Percentiles rank a stretch among this genome's conserved stretches.
Evolutionary conservation across 2,329 filamentous ascomycete genomes (phyloP).

Genomic region (Sclerotiophoma versabilis): DNA sequence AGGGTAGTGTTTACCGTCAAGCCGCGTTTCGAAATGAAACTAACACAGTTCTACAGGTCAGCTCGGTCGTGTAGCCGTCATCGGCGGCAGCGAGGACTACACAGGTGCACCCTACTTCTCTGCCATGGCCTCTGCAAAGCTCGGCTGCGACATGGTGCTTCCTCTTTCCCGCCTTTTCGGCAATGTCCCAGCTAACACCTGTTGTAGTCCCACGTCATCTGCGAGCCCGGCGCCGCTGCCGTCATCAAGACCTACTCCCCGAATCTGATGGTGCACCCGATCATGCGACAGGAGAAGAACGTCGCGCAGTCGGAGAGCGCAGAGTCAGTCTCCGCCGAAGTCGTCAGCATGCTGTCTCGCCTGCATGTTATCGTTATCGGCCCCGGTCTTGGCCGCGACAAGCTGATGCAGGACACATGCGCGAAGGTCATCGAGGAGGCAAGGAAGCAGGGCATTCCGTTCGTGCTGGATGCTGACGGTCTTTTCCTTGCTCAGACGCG

Average conservation of each 20-base stretch:
- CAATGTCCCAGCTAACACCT: slow-evolving; percentile 20
- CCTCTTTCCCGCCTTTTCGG: background rate
- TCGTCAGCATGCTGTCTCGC: slow-evolving; percentile 82
- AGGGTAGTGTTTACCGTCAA: slow-evolving; percentile 65
- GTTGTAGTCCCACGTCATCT: slow-evolving; percentile 86
- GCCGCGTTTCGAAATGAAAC: background rate
- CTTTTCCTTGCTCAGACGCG: slow-evolving; percentile 77
- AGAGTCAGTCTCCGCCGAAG: slow-evolving; percentile 69
- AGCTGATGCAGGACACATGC: slow-evolving; percentile 87
- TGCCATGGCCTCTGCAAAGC: slow-evolving; percentile 89
- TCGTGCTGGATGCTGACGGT: slow-evolving; percentile 93
- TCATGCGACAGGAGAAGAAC: slow-evolving; percentile 81
- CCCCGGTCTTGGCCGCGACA: slow-evolving; percentile 88
- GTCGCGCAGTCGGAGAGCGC: slow-evolving; percentile 62
- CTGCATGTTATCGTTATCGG: slow-evolving; percentile 93
- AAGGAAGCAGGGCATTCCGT: slow-evolving; percentile 72
- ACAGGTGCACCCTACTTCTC: slow-evolving; percentile 98
- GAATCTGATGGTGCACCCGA: slow-evolving; percentile 97
- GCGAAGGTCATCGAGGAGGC: slow-evolving; percentile 81
- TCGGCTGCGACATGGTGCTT: slow-evolving; percentile 87
- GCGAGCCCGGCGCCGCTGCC: slow-evolving; percentile 80
- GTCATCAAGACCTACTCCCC: slow-evolving; percentile 99
- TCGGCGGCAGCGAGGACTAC: slow-evolving; percentile 95
- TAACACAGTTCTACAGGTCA: slow-evolving; percentile 68
- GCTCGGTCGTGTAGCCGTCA: slow-evolving; percentile 88